These are phyloP conservation scores for Penicillium sp. DNA, from an alignment of 2,329 filamentous ascomycete species.

Conservation along the genomic window DNA sequence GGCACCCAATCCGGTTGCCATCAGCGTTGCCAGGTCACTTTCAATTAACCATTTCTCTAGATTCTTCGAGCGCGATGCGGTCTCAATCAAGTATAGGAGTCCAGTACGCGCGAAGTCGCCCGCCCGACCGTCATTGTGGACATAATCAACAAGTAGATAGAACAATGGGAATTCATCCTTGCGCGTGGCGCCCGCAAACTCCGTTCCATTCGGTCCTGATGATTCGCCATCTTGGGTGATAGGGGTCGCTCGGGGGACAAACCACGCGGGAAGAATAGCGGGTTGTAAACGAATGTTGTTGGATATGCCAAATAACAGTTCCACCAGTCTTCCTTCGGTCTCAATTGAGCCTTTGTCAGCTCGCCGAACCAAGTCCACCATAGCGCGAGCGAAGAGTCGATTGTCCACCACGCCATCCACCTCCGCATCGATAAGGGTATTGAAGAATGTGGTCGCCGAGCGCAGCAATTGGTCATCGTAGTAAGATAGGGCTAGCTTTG, in stretches of 20 bases:
- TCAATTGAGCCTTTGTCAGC: conserved; percentile 69
- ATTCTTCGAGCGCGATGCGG: conserved; percentile 76
- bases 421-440: conserved; percentile 90
- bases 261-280: conserved; percentile 86
- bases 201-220: conserved; percentile 55
- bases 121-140: conserved; percentile 90
- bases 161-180: conserved; percentile 94
- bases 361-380: conserved; percentile 82
- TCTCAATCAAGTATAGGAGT: conserved; percentile 92
- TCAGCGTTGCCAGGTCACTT: conserved; percentile 91
- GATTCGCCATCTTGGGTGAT: conserved; percentile 41
- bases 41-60: conserved; percentile 97
- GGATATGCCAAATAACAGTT: conserved; percentile 92
- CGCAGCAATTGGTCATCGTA: conserved; percentile 84
- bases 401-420: conserved; percentile 93
- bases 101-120: conserved; percentile 96
- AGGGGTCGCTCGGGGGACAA: conserved; percentile 60
- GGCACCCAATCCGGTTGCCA: conserved; percentile 91
- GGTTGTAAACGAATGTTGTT: conserved; percentile 93
- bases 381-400: conserved; percentile 76
- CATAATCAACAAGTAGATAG: conserved; percentile 93
- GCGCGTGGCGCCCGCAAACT: conserved; percentile 81
- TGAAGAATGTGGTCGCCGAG: conserved; percentile 83
- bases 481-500: conserved; percentile 82
- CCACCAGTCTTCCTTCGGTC: conserved; percentile 84